A percentile compares a stretch with the other conserved stretches of the same genome.
These are phyloP conservation scores for Macrophomina pseudophaseolina DNA, from an alignment of 2,329 filamentous ascomycete species.

Conservation along the genomic window DNA sequence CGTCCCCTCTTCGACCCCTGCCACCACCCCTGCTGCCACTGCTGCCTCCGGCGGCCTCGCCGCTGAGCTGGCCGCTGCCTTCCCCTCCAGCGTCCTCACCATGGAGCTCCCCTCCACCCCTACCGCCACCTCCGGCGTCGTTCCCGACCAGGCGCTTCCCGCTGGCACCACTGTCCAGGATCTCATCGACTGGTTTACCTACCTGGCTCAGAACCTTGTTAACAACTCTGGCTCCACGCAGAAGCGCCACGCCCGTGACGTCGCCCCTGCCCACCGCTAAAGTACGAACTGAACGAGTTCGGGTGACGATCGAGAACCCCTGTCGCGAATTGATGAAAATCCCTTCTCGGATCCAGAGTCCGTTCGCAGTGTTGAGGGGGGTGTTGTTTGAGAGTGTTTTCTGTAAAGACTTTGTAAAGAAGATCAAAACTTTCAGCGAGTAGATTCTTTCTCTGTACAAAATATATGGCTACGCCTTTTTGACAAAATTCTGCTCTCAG, in stretches of 20 bases:
- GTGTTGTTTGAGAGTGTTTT: background rate
- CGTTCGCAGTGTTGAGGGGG: background rate
- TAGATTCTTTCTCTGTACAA: conserved; percentile 15
- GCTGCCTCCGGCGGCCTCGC: conserved; percentile 9
- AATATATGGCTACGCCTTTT: conserved; percentile 11
- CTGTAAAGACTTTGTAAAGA: background rate
- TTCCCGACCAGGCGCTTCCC: conserved; percentile 7
- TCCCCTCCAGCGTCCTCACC: conserved; percentile 23
- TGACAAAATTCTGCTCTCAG: background rate
- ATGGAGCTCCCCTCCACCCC: conserved; percentile 6
- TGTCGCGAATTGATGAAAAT: background rate
- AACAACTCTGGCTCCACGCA: conserved; percentile 58
- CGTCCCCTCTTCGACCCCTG: conserved; percentile 6
- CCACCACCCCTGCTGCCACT: conserved; percentile 12
- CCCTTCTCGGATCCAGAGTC: background rate
- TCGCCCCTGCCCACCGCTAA: conserved; percentile 51
- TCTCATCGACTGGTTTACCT: conserved; percentile 21
- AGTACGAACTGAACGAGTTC: background rate
- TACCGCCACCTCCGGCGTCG: conserved; percentile 7
- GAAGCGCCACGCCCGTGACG: conserved; percentile 72
- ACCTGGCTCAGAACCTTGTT: conserved; percentile 74
- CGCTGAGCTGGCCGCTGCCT: conserved; percentile 5
- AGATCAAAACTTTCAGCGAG: background rate
- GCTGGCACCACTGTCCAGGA: conserved; percentile 19
- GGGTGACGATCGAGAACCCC: background rate